Percentiles rank a stretch among this genome's conserved stretches.
phyloP scores from a whole-genome alignment of 768 basidiomycete species.

The Chiua virens region DNA sequence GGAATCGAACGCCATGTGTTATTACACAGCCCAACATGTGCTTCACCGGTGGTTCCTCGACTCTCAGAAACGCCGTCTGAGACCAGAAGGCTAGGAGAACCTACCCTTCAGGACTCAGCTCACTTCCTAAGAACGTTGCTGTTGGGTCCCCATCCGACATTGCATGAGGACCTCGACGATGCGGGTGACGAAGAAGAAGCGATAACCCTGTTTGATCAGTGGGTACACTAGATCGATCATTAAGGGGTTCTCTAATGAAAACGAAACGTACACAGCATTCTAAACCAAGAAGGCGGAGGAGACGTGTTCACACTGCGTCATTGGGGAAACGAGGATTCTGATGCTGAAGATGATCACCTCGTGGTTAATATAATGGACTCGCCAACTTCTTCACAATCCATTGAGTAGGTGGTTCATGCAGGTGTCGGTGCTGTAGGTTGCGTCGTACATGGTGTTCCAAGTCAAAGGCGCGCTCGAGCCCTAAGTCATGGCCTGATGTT shows the following conservation, averaged over 20 bases:
- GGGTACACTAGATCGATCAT: conserved; percentile 24
- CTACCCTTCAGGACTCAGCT: conserved; percentile 33
- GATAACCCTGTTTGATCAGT: conserved; percentile 75
- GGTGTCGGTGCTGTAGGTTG: conserved; percentile 6
- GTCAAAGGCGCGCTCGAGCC: background rate
- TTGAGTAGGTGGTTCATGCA: conserved; percentile 7
- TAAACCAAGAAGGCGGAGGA: conserved; percentile 54
- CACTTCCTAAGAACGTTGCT: conserved; percentile 40
- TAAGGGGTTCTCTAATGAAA: conserved; percentile 5
- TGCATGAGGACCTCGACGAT: conserved; percentile 29
- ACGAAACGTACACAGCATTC: conserved; percentile 42
- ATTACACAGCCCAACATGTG: conserved; percentile 64
- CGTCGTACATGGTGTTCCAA: conserved; percentile 3
- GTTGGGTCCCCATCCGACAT: conserved; percentile 25
- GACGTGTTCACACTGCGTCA: conserved; percentile 54
- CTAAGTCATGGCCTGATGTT: conserved; percentile 6
- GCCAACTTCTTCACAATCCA: conserved; percentile 9
- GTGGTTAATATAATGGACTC: conserved; percentile 26
- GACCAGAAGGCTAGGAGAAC: conserved; percentile 46
- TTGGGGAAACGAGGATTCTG: conserved; percentile 35
- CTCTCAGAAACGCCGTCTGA: conserved; percentile 46
- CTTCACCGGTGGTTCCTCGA: conserved; percentile 50
- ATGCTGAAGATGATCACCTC: conserved; percentile 20
- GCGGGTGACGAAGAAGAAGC: conserved; percentile 46
- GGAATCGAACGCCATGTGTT: conserved; percentile 73